phyloP scores from a whole-genome alignment of 108 stramenopile genomes.

The Nitzschia inconspicua region DNA sequence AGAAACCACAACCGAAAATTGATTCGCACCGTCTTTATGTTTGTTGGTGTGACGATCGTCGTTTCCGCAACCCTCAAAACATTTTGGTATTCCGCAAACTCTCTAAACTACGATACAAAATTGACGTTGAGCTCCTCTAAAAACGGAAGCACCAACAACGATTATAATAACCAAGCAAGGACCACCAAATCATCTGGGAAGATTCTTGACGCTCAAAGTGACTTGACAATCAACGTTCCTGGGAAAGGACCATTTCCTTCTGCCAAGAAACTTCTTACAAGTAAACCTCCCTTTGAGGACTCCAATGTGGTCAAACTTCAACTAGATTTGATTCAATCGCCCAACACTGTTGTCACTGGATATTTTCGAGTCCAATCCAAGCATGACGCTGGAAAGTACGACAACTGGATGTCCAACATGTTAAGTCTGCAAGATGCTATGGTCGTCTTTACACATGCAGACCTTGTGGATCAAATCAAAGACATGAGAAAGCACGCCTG shows the following conservation, averaged over 20 bases:
- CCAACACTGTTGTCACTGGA: constrained; percentile 57
- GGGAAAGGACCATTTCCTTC: no score
- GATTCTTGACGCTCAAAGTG: background rate
- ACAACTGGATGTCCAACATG: constrained; percentile 63
- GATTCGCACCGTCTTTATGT: no score
- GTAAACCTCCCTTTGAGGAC: constrained; percentile 21
- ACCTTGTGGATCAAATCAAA: constrained; percentile 40
- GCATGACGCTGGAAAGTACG: constrained; percentile 36
- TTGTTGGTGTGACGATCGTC: no score
- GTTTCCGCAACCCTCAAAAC: no score
- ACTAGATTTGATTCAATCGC: constrained; percentile 18
- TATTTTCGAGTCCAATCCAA: constrained; percentile 59
- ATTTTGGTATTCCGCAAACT: no score
- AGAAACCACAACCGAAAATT: no score
- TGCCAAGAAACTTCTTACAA: constrained; percentile 18
- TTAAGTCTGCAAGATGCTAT: constrained; percentile 61
- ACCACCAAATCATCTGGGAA: background rate
- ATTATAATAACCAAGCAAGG: background rate
- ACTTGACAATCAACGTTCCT: no score
- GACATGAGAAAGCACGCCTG: constrained; percentile 44
- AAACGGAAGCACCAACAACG: background rate
- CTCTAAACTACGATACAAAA: no score
- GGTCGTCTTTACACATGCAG: constrained; percentile 58
- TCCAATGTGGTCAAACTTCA: constrained; percentile 14
- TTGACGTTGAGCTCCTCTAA: no score